Base-by-base conservation (phyloP, 176 grass and related monocot species). In the Aegilops longissima region DNA sequence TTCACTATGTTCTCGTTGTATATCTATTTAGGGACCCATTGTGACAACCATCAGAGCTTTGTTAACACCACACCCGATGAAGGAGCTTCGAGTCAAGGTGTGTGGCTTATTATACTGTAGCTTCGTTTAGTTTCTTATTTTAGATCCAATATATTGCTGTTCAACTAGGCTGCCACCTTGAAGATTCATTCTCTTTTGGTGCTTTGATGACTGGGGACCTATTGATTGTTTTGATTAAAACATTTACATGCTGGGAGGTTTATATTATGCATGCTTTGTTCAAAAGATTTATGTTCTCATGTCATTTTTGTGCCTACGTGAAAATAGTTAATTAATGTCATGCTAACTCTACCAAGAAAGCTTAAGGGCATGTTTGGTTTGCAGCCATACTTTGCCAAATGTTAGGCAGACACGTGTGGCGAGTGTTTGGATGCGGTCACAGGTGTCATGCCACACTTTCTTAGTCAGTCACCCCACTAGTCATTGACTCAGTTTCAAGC, bases 31-130 rank as follows among this genome's bases (percentile, higher is more conserved):
- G 95, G 93, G 95, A 5, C 95, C 95, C 34, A 98, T 95, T 42
- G 83, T 95, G 61, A 95, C 95, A 84, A 92, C 81, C 45, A 71
- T 93, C 59, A 95, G 95, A 87, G 95, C 95, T 87, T 85, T 98
- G 76, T 89, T 98, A 30, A 98, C 93, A 16, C 95, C 95, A 76
- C 95, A 98, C 39, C 95, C 95, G 54, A 92, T 98, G 95, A 98
- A 92, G 73, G 95, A 98, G 52, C 95, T 98, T 81, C 89, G 91
- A 82, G 95, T 98, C 29, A 98, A 98, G 89, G 95, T 97, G 71
- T 51, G 87, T 78, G 27, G 38, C 38, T 89, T 39, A 77, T 80
- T 38, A 73, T 85, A 59, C 70, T 85, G 11, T 8, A 18, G 8
- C 13, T 88, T 85, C 54, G 36, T 56, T 29, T 16, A 82, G 39